Base-by-base conservation (phyloP, 2,329 filamentous ascomycete genomes). In the Monosporascus cannonballus region DNA sequence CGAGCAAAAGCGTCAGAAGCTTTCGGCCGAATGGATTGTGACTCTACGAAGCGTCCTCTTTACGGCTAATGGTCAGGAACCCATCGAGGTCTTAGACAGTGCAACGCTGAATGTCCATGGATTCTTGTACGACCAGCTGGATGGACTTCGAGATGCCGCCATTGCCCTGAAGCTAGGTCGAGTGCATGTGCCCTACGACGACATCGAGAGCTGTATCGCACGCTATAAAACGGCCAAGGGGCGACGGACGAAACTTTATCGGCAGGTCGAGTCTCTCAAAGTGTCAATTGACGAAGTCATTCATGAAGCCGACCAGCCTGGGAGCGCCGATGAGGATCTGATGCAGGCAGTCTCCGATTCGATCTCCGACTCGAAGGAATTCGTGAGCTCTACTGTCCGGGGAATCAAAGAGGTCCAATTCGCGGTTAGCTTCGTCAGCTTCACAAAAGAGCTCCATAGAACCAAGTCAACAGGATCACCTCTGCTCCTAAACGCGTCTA, bases 331-430 rank as follows among this genome's bases (percentile, higher is more conserved):
- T 55, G 84, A 89, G 51, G 79, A 83, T 30, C 79, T 96, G 52
- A 85, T 92, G 52, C 87, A 89, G 67, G 87, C 89, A 0, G 88
- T 96, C 0, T 92, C 92, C 0, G 92, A 96, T 64, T 96, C 91
- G 0, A 93, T 96, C 0, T 92, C 92, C 0, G 92, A 96, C 64
- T 96, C 91, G 0, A 93, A 92, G 63, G 91, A 96, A 57, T 94
- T 99, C 65, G 80, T 92, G 52, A 89, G 88, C 67, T 96, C 94
- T 1, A 86, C 96, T 42, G 75, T 99, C 48, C 84, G 90, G 45
- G 94, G 94, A 49, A 90, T 99, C 59, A 95, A 96, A 67, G 94
- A 99, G 69, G 88, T 99, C 14, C 94, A 99, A 69, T 90, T 99
- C 63, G 93, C 92, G 0, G 83, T 97, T 65, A 93, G 93, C 70